These are phyloP conservation scores for Lophiotrema nucula DNA, from an alignment of 495 filamentous ascomycete genomes.

Conservation along the genomic window DNA sequence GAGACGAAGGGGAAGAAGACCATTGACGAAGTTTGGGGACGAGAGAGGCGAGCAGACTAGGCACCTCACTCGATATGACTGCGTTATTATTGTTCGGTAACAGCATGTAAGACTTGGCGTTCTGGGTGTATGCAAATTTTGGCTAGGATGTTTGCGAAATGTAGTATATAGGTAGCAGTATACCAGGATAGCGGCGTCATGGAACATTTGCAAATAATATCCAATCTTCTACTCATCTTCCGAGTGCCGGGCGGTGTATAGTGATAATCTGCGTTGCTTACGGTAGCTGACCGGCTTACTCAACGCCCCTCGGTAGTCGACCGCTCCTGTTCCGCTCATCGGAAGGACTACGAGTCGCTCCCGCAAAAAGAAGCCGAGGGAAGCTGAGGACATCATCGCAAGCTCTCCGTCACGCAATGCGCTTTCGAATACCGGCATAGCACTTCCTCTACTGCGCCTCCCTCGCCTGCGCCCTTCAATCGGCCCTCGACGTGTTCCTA, in stretches of 20 bases:
- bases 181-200: no score
- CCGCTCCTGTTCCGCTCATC: not conserved
- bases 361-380: no score
- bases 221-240: not conserved
- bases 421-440: no score
- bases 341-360: no score
- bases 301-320: not conserved
- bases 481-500: not conserved
- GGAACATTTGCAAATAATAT: no score
- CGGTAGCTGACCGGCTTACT: not conserved
- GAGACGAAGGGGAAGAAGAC: constrained; percentile 81
- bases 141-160: not conserved
- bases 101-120: no score
- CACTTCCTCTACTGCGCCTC: not conserved
- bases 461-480: no score
- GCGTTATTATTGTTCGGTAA: not conserved
- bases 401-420: no score
- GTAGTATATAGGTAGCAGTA: no score
- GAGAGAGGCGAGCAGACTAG: constrained; percentile 49
- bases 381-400: no score
- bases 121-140: no score
- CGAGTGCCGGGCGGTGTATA: not conserved
- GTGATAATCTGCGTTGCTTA: constrained; percentile 23
- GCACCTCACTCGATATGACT: not conserved
- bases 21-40: constrained; percentile 85